Evolutionary conservation across 129 eudicot species (phyloP).

Genomic region (Solidago caesia): DNA sequence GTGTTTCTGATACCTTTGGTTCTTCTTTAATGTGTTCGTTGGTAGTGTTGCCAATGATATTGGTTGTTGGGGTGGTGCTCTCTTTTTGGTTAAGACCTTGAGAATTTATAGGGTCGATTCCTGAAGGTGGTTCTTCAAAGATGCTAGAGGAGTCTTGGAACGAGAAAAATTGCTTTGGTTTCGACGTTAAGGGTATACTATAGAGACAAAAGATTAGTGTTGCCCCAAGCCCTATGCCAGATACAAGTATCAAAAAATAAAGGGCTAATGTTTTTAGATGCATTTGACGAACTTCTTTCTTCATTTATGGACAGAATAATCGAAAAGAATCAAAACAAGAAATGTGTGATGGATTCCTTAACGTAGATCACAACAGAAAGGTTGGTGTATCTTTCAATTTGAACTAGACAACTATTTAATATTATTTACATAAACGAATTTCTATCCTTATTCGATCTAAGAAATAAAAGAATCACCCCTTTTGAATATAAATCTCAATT

Average conservation of each 20-base stretch:
- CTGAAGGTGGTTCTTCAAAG: neutral
- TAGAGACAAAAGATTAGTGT: conserved; percentile 45
- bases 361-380: neutral
- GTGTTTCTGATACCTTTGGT: conserved; percentile 33
- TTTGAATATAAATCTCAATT: conserved; percentile 4
- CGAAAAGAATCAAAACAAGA: neutral
- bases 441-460: conserved; percentile 2
- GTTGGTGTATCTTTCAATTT: neutral
- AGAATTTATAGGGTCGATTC: conserved; percentile 15
- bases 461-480: neutral
- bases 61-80: conserved; percentile 17
- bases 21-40: conserved; percentile 13
- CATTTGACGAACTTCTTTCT: conserved; percentile 31
- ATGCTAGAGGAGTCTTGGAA: conserved; percentile 9
- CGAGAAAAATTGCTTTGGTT: conserved; percentile 29
- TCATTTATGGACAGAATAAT: conserved; percentile 37
- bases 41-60: conserved; percentile 21
- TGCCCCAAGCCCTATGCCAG: conserved; percentile 59
- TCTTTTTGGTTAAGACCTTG: conserved; percentile 21
- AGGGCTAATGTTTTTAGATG: conserved; percentile 43
- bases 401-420: neutral
- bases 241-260: conserved; percentile 55
- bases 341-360: neutral
- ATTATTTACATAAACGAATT: neutral
- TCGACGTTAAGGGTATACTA: conserved; percentile 31